phyloP scores from a whole-genome alignment of 73 alveolate genomes.

The Paraurostyla sp. region DNA sequence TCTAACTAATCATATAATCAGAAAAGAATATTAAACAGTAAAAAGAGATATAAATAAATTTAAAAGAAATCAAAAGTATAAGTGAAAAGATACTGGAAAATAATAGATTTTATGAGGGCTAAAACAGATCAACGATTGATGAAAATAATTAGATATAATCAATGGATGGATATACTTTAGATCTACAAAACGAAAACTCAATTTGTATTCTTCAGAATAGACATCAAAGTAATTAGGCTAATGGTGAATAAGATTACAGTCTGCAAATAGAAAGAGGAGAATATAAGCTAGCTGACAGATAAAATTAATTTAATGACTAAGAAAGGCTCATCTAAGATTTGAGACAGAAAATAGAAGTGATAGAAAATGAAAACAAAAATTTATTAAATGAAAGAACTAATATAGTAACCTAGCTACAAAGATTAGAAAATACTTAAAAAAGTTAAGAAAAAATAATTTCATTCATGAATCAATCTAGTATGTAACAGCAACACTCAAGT shows the following conservation, averaged over 20 bases:
- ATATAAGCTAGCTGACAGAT: not conserved
- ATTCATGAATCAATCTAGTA: not conserved
- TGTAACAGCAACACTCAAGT: not conserved
- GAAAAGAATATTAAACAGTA: not conserved
- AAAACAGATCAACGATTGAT: too few relatives aligned
- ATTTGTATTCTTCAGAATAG: too few relatives aligned
- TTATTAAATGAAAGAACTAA: not conserved
- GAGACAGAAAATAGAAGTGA: not conserved
- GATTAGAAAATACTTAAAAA: conserved; percentile 2
- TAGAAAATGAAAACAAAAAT: conserved; percentile 22
- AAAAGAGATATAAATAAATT: too few relatives aligned
- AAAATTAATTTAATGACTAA: not conserved
- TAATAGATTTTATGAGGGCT: too few relatives aligned
- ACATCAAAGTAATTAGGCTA: too few relatives aligned
- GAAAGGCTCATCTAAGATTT: not conserved
- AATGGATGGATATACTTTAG: too few relatives aligned
- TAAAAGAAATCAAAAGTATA: too few relatives aligned
- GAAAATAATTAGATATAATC: too few relatives aligned
- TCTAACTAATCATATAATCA: not conserved
- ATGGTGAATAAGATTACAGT: not conserved
- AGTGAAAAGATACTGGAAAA: too few relatives aligned
- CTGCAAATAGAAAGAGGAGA: not conserved
- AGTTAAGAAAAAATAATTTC: conserved; percentile 6
- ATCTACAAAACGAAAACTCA: too few relatives aligned
- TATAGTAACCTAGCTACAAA: not conserved